Percentiles rank a stretch among this genome's conserved stretches.
These are phyloP conservation scores for Taphrina wiesneri DNA, from an alignment of 1,139 yeast genomes.

Conservation along the genomic window DNA sequence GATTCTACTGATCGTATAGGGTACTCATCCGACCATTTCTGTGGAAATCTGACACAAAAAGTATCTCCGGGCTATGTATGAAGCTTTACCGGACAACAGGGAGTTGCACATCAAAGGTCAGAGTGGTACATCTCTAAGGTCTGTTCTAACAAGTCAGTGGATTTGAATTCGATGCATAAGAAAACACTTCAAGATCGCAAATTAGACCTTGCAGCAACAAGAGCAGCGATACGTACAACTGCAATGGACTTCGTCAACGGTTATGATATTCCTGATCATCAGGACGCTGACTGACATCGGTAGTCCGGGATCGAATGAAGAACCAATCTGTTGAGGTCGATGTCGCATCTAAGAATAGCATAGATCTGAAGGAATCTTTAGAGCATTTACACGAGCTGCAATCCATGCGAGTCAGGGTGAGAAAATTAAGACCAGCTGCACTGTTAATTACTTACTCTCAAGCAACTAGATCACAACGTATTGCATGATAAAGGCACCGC, in stretches of 20 bases:
- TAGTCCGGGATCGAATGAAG: neutral
- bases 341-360: neutral
- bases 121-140: neutral
- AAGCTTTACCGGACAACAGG: neutral
- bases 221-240: neutral
- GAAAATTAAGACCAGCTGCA: neutral
- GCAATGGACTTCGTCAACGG: neutral
- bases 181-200: neutral
- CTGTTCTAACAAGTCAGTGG: neutral
- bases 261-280: neutral
- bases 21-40: neutral
- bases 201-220: neutral
- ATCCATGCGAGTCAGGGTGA: neutral
- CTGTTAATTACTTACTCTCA: neutral
- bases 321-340: neutral
- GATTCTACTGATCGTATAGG: neutral
- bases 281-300: neutral
- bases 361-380: neutral
- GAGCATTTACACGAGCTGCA: constrained; percentile 2
- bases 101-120: neutral
- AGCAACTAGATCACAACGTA: neutral
- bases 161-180: neutral
- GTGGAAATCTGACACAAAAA: neutral
- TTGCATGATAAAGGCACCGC: neutral
- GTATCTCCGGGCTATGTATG: constrained; percentile 5